Base-by-base conservation (phyloP, 305 asterid genomes). In the Fraxinus xanthoxyloides region DNA sequence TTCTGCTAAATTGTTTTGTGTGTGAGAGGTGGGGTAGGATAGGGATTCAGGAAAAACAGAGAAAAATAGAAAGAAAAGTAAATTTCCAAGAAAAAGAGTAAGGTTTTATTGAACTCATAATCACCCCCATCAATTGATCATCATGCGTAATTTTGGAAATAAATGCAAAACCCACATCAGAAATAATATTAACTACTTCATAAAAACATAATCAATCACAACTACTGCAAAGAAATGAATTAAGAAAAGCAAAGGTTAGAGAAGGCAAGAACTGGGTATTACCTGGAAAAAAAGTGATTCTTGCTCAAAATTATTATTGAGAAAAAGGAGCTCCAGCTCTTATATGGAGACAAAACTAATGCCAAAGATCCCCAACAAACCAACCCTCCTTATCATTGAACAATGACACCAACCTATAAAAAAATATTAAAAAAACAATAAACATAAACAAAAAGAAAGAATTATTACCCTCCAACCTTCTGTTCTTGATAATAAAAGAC, bases 381-480 rank as follows among this genome's bases (percentile, higher is more conserved):
- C 90, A 89, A 85, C 73, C 91, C 85, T 88, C 91, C 93, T 91
- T 83, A 91, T 93, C 92, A 93, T 92, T 91, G 90, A 90, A 90
- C 94, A 90, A 92, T 90, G 91, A 89, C 93, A 89, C 92, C 97
- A 88, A 91, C 91, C 86, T 43, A 76, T 76, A 76, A 72, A 31
- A 9, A 51, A 81, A 23, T 24, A 83, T 78, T 74, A 77, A 78
- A 86, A 63, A 79, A 72, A 17, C 23, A 54, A 54, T 54, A 54
- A 54, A 5, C 21, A 54, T 82, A 83, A 86, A 80, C 77, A 85
- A 54, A 88, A 89, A 84, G 75, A 83, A 83, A 84, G 61, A 78
- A 87, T 85, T 77, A 85, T 86, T 79, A 83, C 82, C 75, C 89
- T 83, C 78, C 88, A 85, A 82, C 86, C 88, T 80, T 86, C 86